Evolutionary conservation across 805 yeast genomes (phyloP).

Genomic region (Yarrowia alimentaria): DNA sequence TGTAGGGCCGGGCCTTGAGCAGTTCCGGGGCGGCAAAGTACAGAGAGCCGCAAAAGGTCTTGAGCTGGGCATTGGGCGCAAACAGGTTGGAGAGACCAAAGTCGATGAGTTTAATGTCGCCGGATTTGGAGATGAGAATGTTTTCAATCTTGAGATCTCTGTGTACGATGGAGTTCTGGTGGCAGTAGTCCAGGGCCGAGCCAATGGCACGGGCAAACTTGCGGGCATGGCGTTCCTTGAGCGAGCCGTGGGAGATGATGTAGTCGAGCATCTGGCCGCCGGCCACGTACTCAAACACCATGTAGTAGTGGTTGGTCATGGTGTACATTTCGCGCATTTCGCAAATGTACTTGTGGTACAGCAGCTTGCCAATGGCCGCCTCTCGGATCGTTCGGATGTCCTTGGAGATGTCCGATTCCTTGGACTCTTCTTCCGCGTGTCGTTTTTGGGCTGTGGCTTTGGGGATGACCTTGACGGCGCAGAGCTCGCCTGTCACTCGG

Average conservation of each 20-base stretch:
- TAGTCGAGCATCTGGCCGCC: constrained; percentile 98
- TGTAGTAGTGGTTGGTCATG: constrained; percentile 94
- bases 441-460: constrained; percentile 63
- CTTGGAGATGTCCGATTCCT: constrained; percentile 66
- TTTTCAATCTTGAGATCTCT: constrained; percentile 96
- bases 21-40: constrained; percentile 99
- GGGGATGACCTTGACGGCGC: constrained; percentile 90
- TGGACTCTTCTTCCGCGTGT: constrained; percentile 54
- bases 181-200: constrained; percentile 90
- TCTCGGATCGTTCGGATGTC: constrained; percentile 92
- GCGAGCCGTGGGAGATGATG: constrained; percentile 91
- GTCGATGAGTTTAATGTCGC: constrained; percentile 93
- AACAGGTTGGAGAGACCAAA: constrained; percentile 91
- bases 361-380: constrained; percentile 85
- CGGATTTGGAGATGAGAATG: constrained; percentile 88
- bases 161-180: constrained; percentile 90
- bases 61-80: constrained; percentile 65
- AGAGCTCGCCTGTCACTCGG: constrained; percentile 65
- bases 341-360: constrained; percentile 91
- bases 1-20: constrained; percentile 84
- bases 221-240: constrained; percentile 91
- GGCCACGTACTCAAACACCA: constrained; percentile 93
- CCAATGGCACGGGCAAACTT: constrained; percentile 94
- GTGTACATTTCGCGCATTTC: constrained; percentile 89
- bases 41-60: constrained; percentile 94